Base-by-base conservation (phyloP, 441 rosid species). In the Populus trichocarpa region DNA sequence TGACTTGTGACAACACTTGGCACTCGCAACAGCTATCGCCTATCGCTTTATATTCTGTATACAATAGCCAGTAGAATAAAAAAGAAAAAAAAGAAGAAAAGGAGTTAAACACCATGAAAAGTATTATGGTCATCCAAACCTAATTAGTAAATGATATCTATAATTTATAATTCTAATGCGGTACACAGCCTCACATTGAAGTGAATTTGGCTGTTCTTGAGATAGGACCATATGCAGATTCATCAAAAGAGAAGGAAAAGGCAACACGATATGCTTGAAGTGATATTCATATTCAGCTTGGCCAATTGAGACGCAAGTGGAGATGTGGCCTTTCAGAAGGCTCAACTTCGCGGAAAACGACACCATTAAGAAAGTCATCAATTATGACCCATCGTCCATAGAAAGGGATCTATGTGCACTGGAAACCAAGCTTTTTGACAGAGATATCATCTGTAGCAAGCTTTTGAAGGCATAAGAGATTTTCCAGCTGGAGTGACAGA, bases 1-100 rank as follows among this genome's bases (percentile, higher is more conserved):
- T 76, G 75, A 38, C 70, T 23, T 10, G 64, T 87, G 87, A 83
- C 84, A 64, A 70, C 79, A 78, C 79, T 73, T 67, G 81, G 59
- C 84, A 85, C 85, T 77, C 69, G 57, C 67, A 80, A 70, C 70
- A 63, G 53, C 33, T 57, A 26, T 75, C 77, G 80, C 80, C 33
- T 42, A 22, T 75, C 77, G 80, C 80, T 72, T 77, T 81, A 16
- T 57, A 33, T 46, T 13, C 59, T 72, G 74, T 77, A 18, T 23
- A 66, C 40, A 32, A 8, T 10, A 42, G 36, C 72, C 46, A 57
- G 38, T 74, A 14, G 40, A 13, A 73, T 40, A 40, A 40, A 40
- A 40, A 40, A 40, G 46, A 12, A 10, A 3, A 9, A 12, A 1
- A 10, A 40, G 46, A 40, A 40, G 14, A 46, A 18, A 75, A 75